Percentiles rank a stretch among this genome's conserved stretches.
These are phyloP conservation scores for Podaxis pistillaris DNA, from an alignment of 768 basidiomycete species.

Conservation along the genomic window DNA sequence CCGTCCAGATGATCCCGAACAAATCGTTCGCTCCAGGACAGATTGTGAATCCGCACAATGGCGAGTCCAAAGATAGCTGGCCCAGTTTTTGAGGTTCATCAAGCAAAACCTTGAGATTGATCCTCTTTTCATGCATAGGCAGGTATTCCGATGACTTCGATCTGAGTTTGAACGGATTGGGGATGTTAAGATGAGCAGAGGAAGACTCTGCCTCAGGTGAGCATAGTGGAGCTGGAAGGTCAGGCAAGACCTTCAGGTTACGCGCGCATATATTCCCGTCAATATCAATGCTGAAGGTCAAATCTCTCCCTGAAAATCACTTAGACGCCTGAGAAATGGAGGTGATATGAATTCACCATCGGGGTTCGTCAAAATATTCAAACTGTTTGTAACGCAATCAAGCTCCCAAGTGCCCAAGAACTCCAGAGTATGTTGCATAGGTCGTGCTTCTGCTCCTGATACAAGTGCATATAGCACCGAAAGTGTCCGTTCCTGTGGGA, in stretches of 20 bases:
- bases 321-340: not conserved
- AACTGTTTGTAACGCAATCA: conserved; percentile 43
- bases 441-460: conserved; percentile 4
- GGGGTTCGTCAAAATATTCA: conserved; percentile 43
- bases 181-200: conserved; percentile 40
- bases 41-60: conserved; percentile 23
- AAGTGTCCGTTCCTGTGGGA: conserved; percentile 12
- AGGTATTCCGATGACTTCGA: conserved; percentile 50
- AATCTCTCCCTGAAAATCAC: conserved; percentile 25
- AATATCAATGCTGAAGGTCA: conserved; percentile 41
- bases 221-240: conserved; percentile 10
- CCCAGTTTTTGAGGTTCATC: conserved; percentile 24
- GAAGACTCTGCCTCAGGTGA: conserved; percentile 28
- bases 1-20: conserved; percentile 48
- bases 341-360: conserved; percentile 39
- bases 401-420: conserved; percentile 53
- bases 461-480: conserved; percentile 9
- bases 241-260: conserved; percentile 30
- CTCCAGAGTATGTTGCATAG: conserved; percentile 10
- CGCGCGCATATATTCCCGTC: conserved; percentile 46
- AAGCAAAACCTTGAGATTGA: conserved; percentile 17
- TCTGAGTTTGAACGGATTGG: conserved; percentile 64
- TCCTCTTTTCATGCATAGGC: conserved; percentile 18
- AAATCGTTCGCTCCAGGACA: conserved; percentile 27
- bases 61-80: conserved; percentile 18